Base-by-base conservation (phyloP, 306 rosid species). In the Quillaja saponaria region DNA sequence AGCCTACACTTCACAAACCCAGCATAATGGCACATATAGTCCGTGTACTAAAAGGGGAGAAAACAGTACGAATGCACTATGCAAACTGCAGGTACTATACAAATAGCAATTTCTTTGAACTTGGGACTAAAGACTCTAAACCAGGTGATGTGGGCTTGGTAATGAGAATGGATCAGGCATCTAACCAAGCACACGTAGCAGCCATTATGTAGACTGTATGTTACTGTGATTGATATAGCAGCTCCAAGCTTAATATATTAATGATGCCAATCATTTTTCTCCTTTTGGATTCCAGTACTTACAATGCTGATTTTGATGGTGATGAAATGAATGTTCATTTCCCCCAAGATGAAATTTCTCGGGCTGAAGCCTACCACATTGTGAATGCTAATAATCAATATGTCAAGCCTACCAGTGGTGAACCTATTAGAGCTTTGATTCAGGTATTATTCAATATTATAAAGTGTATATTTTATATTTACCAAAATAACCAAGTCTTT, bases 1-100 rank as follows among this genome's bases (percentile, higher is more conserved):
- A 92, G 98, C 98, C 98, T 25, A 92, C 96, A 42, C 98, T 92
- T 55, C 98, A 92, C 80, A 92, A 92, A 68, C 96, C 98, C 57
- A 86, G 98, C 82, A 92, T 92, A 79, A 92, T 92, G 96, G 96
- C 98, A 9, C 96, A 86, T 58, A 63, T 86, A 34, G 98, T 92
- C 61, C 96, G 95, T 21, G 90, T 92, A 54, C 78, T 92, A 51
- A 84, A 86, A 81, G 98, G 96, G 64, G 98, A 92, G 85, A 92
- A 82, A 78, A 88, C 98, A 58, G 76, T 92, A 35, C 95, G 98
- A 17, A 92, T 92, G 98, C 98, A 91, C 79, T 91, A 91, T 66
- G 98, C 98, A 61, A 82, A 82, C 56, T 82, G 87, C 67, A 78
- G 86, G 86, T 81, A 74, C 61, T 49, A 47, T 42, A 37, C n/a